Percentiles rank a stretch among this genome's conserved stretches.
These are phyloP conservation scores for Nematodospora valgi DNA, from an alignment of 805 yeast species.

Conservation along the genomic window DNA sequence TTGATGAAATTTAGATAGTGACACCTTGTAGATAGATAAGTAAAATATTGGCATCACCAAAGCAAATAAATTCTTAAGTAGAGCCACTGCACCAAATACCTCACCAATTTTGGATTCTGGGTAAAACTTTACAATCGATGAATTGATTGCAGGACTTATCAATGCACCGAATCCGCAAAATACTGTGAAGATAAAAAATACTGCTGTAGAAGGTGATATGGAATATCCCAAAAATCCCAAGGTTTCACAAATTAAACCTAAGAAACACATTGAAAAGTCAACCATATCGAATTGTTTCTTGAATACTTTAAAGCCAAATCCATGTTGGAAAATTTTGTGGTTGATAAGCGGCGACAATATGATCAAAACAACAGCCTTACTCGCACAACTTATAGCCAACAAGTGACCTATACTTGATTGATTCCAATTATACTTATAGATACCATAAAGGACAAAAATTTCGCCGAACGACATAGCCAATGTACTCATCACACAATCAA, in stretches of 20 bases:
- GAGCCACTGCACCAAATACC: conserved; percentile 65
- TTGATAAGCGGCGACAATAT: conserved; percentile 47
- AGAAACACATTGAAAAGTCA: conserved; percentile 39
- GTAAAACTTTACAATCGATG: conserved; percentile 58
- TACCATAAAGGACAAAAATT: conserved; percentile 49
- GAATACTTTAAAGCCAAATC: conserved; percentile 27
- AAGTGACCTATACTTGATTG: conserved; percentile 54
- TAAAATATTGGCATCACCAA: conserved; percentile 49
- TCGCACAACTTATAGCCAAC: conserved; percentile 48
- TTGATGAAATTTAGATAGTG: conserved; percentile 21
- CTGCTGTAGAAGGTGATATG: conserved; percentile 21
- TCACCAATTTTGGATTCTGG: conserved; percentile 63
- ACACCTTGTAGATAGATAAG: conserved; percentile 43
- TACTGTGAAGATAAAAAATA: conserved; percentile 30
- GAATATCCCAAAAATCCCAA: conserved; percentile 35
- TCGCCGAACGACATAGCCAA: conserved; percentile 34
- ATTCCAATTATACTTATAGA: conserved; percentile 51
- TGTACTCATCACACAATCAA: conserved; percentile 40
- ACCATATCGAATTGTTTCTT: conserved; percentile 48
- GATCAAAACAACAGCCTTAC: conserved; percentile 48
- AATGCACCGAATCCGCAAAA: conserved; percentile 48
- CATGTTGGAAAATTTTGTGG: conserved; percentile 34
- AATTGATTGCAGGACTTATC: conserved; percentile 55
- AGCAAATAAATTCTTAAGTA: conserved; percentile 49
- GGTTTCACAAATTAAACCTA: conserved; percentile 37